Conservation (phyloP, 148 eudicot genomes). For the Polygonum maritimum region DNA sequence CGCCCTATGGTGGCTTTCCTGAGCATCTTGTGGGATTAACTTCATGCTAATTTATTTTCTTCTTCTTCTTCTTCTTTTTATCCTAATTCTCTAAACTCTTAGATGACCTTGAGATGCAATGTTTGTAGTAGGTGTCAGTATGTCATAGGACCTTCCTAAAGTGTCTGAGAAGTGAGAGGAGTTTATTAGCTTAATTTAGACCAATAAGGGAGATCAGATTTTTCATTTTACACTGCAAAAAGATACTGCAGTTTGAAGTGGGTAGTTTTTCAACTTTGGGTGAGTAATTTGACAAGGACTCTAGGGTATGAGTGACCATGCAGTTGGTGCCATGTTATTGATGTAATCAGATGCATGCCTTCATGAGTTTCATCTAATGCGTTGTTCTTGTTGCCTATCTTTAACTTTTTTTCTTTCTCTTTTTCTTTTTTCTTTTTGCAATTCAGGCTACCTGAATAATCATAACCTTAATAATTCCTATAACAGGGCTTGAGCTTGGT, state of each 20-base stretch:
- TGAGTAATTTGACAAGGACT: background rate
- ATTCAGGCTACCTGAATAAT: background rate
- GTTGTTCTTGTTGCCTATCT: background rate
- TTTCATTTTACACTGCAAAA: background rate
- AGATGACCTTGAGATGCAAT: background rate
- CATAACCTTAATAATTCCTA: background rate
- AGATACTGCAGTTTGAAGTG: background rate
- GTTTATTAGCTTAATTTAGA: background rate
- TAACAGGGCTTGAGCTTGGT: slow-evolving; percentile 94
- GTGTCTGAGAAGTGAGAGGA: background rate
- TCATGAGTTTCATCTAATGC: background rate
- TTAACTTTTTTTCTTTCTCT: background rate
- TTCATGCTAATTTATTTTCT: background rate
- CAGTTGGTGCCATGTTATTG: background rate
- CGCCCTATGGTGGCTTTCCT: background rate
- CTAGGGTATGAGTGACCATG: background rate
- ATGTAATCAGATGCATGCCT: background rate
- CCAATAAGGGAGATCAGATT: background rate
- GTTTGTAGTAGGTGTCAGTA: too few relatives aligned
- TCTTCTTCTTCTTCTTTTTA: too few relatives aligned
- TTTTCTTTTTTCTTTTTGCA: background rate
- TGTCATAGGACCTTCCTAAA: background rate
- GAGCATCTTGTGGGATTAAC: background rate
- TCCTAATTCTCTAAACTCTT: background rate
- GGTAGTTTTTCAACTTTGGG: background rate